These are phyloP conservation scores for Penicillium sp. DNA, from an alignment of 2,329 filamentous ascomycete genomes.

Conservation along the genomic window DNA sequence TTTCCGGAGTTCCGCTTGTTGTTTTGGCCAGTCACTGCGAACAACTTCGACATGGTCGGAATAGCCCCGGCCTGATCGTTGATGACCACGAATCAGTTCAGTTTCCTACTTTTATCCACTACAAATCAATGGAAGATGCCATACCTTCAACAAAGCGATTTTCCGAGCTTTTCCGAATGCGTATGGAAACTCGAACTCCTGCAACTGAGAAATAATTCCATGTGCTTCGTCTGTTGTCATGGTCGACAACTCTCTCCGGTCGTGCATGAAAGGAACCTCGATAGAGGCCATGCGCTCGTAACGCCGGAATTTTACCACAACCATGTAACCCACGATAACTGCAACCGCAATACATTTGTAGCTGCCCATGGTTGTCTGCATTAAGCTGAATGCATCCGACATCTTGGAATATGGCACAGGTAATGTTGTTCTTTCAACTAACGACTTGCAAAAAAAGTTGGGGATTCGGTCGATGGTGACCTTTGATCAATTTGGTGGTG, in stretches of 20 bases:
- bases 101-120: neutral
- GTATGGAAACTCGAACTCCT: slow-evolving; percentile 37
- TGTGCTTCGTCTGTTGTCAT: slow-evolving; percentile 36
- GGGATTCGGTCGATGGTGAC: too few relatives aligned
- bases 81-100: neutral
- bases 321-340: neutral
- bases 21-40: slow-evolving; percentile 50
- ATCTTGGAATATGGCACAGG: neutral
- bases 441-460: too few relatives aligned
- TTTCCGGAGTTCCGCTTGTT: slow-evolving; percentile 46
- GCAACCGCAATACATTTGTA: neutral
- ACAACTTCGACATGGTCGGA: slow-evolving; percentile 50
- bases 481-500: too few relatives aligned
- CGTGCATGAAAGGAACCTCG: slow-evolving; percentile 1
- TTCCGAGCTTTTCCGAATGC: slow-evolving; percentile 27
- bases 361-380: neutral
- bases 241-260: slow-evolving; percentile 22
- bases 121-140: neutral
- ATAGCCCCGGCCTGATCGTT: slow-evolving; percentile 48
- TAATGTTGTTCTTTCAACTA: too few relatives aligned
- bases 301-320: neutral
- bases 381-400: neutral
- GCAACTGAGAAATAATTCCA: slow-evolving; percentile 27
- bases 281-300: slow-evolving; percentile 4
- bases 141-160: slow-evolving; percentile 31